Percentiles rank a stretch among this genome's conserved stretches.
phyloP scores from a whole-genome alignment of 1,139 yeast genomes.

The Pichia sp. region DNA sequence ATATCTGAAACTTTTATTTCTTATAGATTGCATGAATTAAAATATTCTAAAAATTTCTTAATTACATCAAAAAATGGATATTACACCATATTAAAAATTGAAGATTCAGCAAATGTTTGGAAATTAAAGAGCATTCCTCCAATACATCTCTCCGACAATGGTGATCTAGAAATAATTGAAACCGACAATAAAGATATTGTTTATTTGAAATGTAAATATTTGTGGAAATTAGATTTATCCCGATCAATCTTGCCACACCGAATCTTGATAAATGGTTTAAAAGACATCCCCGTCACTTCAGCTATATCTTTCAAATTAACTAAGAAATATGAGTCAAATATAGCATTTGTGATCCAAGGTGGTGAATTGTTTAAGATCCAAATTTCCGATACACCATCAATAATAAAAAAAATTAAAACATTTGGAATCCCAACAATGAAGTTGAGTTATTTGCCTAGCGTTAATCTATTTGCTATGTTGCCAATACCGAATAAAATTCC shows the following conservation, averaged over 20 bases:
- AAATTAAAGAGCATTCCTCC: no score
- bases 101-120: no score
- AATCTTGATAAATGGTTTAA: conserved; percentile 36
- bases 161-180: conserved; percentile 11
- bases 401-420: neutral
- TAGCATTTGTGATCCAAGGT: neutral
- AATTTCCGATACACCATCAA: neutral
- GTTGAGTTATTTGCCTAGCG: neutral
- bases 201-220: conserved; percentile 31
- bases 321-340: neutral
- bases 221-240: conserved; percentile 40
- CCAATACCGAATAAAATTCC: neutral
- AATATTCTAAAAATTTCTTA: neutral
- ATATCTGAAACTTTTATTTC: conserved; percentile 5
- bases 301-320: neutral
- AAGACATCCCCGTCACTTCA: neutral
- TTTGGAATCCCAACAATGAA: conserved; percentile 8
- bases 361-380: neutral
- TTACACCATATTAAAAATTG: conserved; percentile 1
- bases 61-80: conserved; percentile 13
- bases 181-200: neutral
- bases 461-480: conserved; percentile 2
- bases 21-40: neutral
- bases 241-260: conserved; percentile 35
- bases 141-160: conserved; percentile 2